Percentiles rank a stretch among this genome's conserved stretches.
These are phyloP conservation scores for Jatropha podagrica DNA, from an alignment of 441 rosid genomes.

Conservation along the genomic window DNA sequence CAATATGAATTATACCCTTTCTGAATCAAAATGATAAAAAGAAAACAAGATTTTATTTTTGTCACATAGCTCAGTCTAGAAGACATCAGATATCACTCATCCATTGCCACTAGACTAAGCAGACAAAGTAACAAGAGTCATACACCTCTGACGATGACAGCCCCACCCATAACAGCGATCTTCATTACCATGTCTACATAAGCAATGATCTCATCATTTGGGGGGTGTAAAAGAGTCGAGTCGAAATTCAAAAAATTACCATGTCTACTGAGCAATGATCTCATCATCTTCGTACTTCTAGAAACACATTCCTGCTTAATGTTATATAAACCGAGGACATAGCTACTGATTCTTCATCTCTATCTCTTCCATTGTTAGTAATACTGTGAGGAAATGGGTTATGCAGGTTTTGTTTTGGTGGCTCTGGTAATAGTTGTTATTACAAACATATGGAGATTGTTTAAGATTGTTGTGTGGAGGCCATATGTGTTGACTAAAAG, in stretches of 20 bases:
- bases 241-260: too few relatives aligned
- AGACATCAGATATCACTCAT: too few relatives aligned
- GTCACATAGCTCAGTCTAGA: too few relatives aligned
- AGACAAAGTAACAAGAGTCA: too few relatives aligned
- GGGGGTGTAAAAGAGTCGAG: not conserved
- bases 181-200: not conserved
- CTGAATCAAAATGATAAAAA: too few relatives aligned
- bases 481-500: slow-evolving; percentile 29
- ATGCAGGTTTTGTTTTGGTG: not conserved
- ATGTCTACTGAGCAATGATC: not conserved
- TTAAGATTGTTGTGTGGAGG: slow-evolving; percentile 29
- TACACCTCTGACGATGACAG: too few relatives aligned
- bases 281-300: not conserved
- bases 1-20: too few relatives aligned
- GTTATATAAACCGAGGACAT: not conserved
- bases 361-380: not conserved
- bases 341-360: not conserved
- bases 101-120: too few relatives aligned
- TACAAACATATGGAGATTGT: slow-evolving; percentile 13
- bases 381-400: slow-evolving; percentile 13
- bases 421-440: slow-evolving; percentile 10
- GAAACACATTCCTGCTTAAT: not conserved
- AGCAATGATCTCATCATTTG: not conserved
- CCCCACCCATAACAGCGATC: not conserved
- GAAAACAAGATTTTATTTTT: too few relatives aligned